Evolutionary conservation across 1,139 yeast species (phyloP).

Genomic region (Scheffersomyces cryptocercus): DNA sequence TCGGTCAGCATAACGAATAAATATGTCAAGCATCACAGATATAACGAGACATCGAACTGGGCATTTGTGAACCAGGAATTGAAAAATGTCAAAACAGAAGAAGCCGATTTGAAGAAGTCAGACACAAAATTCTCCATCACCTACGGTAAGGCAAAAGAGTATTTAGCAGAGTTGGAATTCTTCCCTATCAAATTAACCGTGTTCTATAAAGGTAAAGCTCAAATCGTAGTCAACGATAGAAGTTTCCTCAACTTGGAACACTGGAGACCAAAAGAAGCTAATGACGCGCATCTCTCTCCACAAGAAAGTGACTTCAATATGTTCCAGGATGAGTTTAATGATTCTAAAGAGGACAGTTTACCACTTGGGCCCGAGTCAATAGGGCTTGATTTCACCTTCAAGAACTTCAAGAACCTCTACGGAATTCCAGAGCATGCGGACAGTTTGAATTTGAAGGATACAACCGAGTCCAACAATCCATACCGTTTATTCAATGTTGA

Average conservation of each 20-base stretch:
- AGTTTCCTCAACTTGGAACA: conserved; percentile 80
- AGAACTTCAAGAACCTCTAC: conserved; percentile 62
- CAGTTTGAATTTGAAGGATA: conserved; percentile 68
- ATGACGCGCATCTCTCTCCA: conserved; percentile 42
- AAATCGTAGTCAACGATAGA: conserved; percentile 66
- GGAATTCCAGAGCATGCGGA: conserved; percentile 98
- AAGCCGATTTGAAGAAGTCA: conserved; percentile 11
- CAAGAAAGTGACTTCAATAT: conserved; percentile 60
- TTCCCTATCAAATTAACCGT: conserved; percentile 58
- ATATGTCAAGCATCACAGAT: conserved; percentile 46
- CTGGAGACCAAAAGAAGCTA: conserved; percentile 46
- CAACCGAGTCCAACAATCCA: conserved; percentile 57
- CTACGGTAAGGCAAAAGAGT: conserved; percentile 42
- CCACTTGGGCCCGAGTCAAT: conserved; percentile 92
- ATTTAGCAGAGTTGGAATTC: conserved; percentile 40
- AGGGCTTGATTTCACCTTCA: conserved; percentile 72
- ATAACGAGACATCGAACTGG: conserved; percentile 61
- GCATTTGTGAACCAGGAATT: conserved; percentile 41
- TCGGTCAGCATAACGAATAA: conserved; percentile 7
- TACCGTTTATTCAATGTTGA: conserved; percentile 90
- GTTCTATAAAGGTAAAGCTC: conserved; percentile 41
- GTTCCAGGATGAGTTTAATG: conserved; percentile 62
- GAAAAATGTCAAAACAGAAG: conserved; percentile 7
- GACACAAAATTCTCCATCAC: conserved; percentile 25
- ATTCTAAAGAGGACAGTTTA: conserved; percentile 57